Evolutionary conservation across 306 rosid genomes (phyloP).

Genomic region (Arachis hypogaea): DNA sequence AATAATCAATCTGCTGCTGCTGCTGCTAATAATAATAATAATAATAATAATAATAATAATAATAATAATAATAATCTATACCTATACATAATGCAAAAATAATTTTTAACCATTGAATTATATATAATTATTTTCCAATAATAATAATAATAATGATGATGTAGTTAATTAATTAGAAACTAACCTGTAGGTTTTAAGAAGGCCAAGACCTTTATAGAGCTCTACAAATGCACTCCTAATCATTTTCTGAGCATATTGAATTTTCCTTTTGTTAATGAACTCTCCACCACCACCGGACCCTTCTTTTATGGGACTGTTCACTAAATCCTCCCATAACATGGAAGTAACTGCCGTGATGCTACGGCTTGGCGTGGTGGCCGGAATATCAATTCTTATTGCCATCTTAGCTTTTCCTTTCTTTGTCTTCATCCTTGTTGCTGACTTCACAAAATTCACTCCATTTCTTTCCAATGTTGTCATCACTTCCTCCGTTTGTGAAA

Average conservation of each 20-base stretch:
- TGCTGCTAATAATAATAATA: not conserved
- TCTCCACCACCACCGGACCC: constrained; percentile 51
- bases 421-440: constrained; percentile 50
- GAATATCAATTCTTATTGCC: constrained; percentile 72
- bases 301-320: constrained; percentile 63
- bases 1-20: too few relatives aligned
- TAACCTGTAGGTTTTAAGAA: constrained; percentile 85
- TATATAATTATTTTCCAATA: too few relatives aligned
- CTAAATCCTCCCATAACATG: constrained; percentile 80
- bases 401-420: constrained; percentile 74
- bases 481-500: constrained; percentile 64
- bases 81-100: too few relatives aligned
- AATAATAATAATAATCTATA: not conserved
- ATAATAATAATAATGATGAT: not conserved
- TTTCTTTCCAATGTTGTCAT: constrained; percentile 59
- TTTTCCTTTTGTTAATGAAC: constrained; percentile 63
- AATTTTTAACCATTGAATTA: too few relatives aligned
- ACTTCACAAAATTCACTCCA: constrained; percentile 54
- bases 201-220: constrained; percentile 77
- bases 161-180: not conserved
- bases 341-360: constrained; percentile 59
- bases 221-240: constrained; percentile 83
- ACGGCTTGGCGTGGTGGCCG: constrained; percentile 57
- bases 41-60: not conserved
- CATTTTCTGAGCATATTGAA: constrained; percentile 81